A percentile compares a stretch with the other conserved stretches of the same genome.
phyloP scores from a whole-genome alignment of 2,329 filamentous ascomycete genomes.

The Neofusicoccum cordaticola region DNA sequence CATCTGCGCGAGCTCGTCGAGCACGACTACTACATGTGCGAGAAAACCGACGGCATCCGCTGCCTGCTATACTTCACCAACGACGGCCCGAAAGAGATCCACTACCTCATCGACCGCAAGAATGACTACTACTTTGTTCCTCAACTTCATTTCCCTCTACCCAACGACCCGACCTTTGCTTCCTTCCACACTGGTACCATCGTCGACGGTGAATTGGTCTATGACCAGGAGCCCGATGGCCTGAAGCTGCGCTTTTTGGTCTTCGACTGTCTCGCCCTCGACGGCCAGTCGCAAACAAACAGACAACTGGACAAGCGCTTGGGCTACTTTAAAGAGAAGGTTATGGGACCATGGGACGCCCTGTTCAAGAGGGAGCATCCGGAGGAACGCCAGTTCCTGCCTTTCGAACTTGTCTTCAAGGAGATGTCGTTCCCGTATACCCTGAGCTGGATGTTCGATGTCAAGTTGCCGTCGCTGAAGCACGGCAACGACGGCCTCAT shows the following conservation, averaged over 20 bases:
- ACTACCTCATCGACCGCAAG: slow-evolving; percentile 95
- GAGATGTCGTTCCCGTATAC: slow-evolving; percentile 85
- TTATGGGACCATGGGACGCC: slow-evolving; percentile 68
- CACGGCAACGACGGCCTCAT: slow-evolving; percentile 97
- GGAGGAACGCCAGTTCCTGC: slow-evolving; percentile 65
- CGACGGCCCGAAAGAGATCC: slow-evolving; percentile 61
- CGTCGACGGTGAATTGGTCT: slow-evolving; percentile 89
- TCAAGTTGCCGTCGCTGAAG: slow-evolving; percentile 76
- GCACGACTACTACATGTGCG: slow-evolving; percentile 94
- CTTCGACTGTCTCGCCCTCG: slow-evolving; percentile 86
- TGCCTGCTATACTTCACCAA: slow-evolving; percentile 88
- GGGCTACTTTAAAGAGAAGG: slow-evolving; percentile 75
- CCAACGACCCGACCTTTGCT: slow-evolving; percentile 54
- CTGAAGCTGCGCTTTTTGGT: slow-evolving; percentile 77
- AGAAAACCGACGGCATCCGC: slow-evolving; percentile 95
- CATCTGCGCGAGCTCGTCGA: slow-evolving; percentile 80
- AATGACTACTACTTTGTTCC: slow-evolving; percentile 93
- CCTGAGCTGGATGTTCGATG: slow-evolving; percentile 73
- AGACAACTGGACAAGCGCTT: slow-evolving; percentile 84
- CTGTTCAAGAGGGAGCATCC: slow-evolving; percentile 60
- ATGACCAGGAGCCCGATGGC: slow-evolving; percentile 65
- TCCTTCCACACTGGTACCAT: slow-evolving; percentile 77
- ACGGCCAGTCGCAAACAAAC: slow-evolving; percentile 71
- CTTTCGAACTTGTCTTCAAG: slow-evolving; percentile 84
- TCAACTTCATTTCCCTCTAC: slow-evolving; percentile 76